Base-by-base conservation (phyloP, 2,329 filamentous ascomycete genomes). In the Colletotrichum sp. region DNA sequence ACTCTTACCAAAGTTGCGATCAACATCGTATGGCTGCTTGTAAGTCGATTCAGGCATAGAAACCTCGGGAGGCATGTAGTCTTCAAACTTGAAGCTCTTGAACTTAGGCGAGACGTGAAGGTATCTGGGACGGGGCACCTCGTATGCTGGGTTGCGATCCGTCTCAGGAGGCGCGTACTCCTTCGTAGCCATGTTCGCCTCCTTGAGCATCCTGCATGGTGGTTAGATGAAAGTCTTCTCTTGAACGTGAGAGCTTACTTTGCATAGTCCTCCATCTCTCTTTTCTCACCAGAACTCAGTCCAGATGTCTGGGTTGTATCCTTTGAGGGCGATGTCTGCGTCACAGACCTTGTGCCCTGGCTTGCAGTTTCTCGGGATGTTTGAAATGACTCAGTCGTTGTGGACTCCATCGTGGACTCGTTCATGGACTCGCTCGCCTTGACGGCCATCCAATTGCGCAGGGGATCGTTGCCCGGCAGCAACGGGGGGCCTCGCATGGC, bases 401-500 rank as follows among this genome's bases (percentile, higher is more conserved):
- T 51, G 16, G 15, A 27, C 13, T 51, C 24, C 18, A 51, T 58
- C 6, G 16, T 27, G 4, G 21, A 29, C 68, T 47, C 51, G 24
- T 24, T 66, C 16, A 43, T 58, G 43, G 18, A 24, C 12, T 74
- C 72, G 2, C 63, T 57, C 21, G 72, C 72, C 51, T 76, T 71
- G 11, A 72, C 61, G 24, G 75, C 77, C 61, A 78, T 78, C 80
- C 78, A 80, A 11, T 69, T 73, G 51, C 81, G 79, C 18, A 83
- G 69, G 3, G 82, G 78, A 24, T 80, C 79, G 1, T 76, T 74
- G 4, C 75, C 73, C 15, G 61, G 47, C 8, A 76, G 75, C 15
- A 74, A 73, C 15, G 76, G 72, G 8, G 80, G 78, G 3, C 82
- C 82, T 21, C 80, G 80, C 80, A 84, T 81, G 16, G 80, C 78